Evolutionary conservation across 2,329 filamentous ascomycete species (phyloP), one percentile per base, ranked within the genome.

Genomic region (Cylindrodendrum hubeiense): DNA sequence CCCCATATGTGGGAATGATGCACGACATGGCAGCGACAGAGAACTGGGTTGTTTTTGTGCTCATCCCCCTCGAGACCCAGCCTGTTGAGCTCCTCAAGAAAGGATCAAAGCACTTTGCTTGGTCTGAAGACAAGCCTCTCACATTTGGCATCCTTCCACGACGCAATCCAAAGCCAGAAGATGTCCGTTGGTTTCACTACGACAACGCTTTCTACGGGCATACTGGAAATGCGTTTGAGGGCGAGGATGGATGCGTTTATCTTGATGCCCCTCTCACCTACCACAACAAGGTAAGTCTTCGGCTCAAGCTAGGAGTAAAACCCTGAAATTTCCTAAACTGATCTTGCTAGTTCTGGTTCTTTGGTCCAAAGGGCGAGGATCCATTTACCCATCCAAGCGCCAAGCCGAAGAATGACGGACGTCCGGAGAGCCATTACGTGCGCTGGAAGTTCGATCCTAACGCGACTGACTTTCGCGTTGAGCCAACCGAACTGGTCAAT

Each of bases 131-230:
- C 15, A 52, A n/a, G 28, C 50, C 50, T 39, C 19, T 52, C 5
- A 52, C 19, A 2, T 52, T 52, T 24, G 50, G 50, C 9, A 52
- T 52, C 12, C 50, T 52, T 24, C 50, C 50, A 39, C 50, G 50
- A 8, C 30, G 50, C n/a, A 52, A 52, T 17, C 50, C 50, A 21
- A 52, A 52, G 33, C 50, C 50, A 9, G 50, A 52, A 26, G 50
- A 52, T n/a, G 50, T 52, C 7, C 50, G 50, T 9, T 52, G 50
- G 50, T 52, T 52, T 21, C 33, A 52, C 50, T 52, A 52, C 28
- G 49, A 52, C 7, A 52, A 39, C 19, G 50, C 50, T 8, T 52
- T 52, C 28, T 39, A 39, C 30, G 50, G 50, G 13, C 50, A 52
- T 19, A 52, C 50, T 12, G 50, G 50, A 24, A 52, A 52, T n/a